Percentiles rank a stretch among this genome's conserved stretches.
Evolutionary conservation across 306 rosid genomes (phyloP).

Genomic region (Crataegus laevigata): DNA sequence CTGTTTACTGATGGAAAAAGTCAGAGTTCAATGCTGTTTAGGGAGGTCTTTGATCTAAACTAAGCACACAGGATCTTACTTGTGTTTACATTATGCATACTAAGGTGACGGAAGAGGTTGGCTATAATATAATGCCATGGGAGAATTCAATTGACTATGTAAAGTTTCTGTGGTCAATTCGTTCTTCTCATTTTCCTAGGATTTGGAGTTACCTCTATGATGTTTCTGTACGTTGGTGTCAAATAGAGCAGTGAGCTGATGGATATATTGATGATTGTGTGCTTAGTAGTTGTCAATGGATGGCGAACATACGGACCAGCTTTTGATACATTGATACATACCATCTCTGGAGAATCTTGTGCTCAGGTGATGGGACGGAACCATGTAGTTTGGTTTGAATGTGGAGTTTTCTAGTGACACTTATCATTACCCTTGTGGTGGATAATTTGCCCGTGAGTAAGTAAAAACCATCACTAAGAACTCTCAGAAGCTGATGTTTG

Average conservation of each 20-base stretch:
- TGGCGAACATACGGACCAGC: constrained; percentile 19
- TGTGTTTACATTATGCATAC: constrained; percentile 21
- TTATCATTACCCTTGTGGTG: constrained; percentile 7
- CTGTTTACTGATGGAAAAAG: constrained; percentile 22
- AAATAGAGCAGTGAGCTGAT: constrained; percentile 19
- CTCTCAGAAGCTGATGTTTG: constrained; percentile 18
- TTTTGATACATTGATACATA: constrained; percentile 22
- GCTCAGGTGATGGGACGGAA: constrained; percentile 14
- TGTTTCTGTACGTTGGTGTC: constrained; percentile 20
- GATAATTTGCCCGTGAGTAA: constrained; percentile 15
- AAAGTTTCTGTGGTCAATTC: constrained; percentile 1
- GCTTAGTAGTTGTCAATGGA: constrained; percentile 9
- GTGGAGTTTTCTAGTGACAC: not conserved
- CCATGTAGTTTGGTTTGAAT: not conserved
- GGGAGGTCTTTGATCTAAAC: constrained; percentile 14
- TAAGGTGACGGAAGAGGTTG: constrained; percentile 22
- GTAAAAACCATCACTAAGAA: not conserved
- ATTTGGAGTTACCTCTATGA: constrained; percentile 16
- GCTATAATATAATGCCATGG: constrained; percentile 1
- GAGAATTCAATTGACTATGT: not conserved
- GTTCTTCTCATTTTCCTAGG: not conserved
- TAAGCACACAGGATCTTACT: constrained; percentile 3
- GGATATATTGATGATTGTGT: constrained; percentile 13
- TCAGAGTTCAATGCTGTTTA: constrained; percentile 24
- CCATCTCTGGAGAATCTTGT: constrained; percentile 26